phyloP scores from a whole-genome alignment of 305 asterid genomes.

The Fraxinus albicans region DNA sequence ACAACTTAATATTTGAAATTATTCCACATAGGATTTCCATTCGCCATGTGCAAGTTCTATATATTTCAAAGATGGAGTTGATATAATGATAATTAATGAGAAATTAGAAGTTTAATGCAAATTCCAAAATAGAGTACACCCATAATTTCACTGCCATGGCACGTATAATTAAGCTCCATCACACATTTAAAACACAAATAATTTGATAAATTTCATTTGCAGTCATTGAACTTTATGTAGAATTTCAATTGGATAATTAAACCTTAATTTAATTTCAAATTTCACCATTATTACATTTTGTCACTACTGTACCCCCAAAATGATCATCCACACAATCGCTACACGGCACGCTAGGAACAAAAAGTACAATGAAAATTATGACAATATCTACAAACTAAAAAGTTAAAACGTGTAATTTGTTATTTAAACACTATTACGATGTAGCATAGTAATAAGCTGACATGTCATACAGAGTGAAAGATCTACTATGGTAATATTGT shows the following conservation, averaged over 20 bases:
- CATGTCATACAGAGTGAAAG: neutral
- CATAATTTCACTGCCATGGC: neutral
- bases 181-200: neutral
- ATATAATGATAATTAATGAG: neutral
- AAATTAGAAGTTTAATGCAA: neutral
- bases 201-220: neutral
- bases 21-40: neutral
- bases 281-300: neutral
- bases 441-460: neutral
- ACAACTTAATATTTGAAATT: neutral
- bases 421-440: neutral
- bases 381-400: neutral
- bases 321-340: neutral
- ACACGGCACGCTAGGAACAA: neutral
- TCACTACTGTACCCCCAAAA: neutral
- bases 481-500: neutral
- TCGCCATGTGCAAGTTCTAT: neutral
- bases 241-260: too few species aligned
- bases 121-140: neutral
- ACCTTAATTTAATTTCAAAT: neutral
- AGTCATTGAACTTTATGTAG: neutral
- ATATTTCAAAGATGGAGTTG: neutral
- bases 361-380: neutral
- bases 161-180: neutral
- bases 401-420: neutral